Conservation (phyloP, 345 rosid species). For the Arabis alpina region DNA sequence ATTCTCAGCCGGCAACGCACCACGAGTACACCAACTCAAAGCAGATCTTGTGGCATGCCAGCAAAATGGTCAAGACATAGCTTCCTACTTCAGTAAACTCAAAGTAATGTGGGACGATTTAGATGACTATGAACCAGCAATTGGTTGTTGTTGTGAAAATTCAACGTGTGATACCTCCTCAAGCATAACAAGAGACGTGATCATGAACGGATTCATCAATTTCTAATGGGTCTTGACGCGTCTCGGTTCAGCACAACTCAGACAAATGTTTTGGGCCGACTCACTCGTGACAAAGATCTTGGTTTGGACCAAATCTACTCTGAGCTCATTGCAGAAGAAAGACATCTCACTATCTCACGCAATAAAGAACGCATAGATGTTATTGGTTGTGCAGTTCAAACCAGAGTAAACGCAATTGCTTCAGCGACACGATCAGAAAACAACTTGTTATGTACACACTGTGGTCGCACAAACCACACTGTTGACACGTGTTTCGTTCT, state of each 20-base stretch:
- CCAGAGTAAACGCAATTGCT: background rate
- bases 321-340: background rate
- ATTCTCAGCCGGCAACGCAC: background rate
- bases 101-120: constrained; percentile 13
- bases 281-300: background rate
- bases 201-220: background rate
- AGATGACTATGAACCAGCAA: background rate
- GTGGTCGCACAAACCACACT: background rate
- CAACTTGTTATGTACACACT: background rate
- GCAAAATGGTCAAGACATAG: background rate
- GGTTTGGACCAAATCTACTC: background rate
- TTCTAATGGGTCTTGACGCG: background rate
- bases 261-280: background rate
- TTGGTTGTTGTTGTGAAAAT: background rate
- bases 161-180: background rate
- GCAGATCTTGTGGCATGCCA: background rate
- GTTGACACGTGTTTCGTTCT: no score
- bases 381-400: background rate
- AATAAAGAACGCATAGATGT: background rate
- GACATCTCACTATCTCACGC: background rate
- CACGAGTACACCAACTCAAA: background rate
- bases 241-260: background rate
- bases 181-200: background rate
- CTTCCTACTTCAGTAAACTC: background rate
- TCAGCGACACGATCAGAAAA: background rate